Percentiles rank a stretch among this genome's conserved stretches.
Conservation (phyloP, 23 red algal species). For the Gracilariopsis chorda region DNA sequence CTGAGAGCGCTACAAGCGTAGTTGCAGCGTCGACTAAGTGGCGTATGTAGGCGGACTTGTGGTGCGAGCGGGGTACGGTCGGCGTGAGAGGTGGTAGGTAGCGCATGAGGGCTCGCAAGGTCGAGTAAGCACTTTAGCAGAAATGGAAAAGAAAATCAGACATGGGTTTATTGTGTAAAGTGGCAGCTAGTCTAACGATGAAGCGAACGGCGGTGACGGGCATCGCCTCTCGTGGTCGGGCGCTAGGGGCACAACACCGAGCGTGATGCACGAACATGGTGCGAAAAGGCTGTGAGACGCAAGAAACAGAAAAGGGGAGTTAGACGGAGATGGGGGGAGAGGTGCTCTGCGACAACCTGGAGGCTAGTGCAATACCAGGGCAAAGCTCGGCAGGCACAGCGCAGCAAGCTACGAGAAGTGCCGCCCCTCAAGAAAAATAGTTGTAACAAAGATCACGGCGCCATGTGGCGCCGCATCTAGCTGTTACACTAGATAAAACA, state of each 20-base stretch:
- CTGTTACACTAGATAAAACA: slow-evolving; percentile 96
- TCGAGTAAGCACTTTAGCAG: not conserved
- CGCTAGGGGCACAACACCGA: no score
- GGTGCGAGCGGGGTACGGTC: not conserved
- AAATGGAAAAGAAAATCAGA: not conserved
- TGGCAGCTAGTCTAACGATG: no score
- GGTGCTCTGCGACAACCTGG: slow-evolving; percentile 84
- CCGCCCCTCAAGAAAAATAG: slow-evolving; percentile 84
- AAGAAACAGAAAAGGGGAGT: not conserved
- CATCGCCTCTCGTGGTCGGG: no score
- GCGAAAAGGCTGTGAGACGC: not conserved
- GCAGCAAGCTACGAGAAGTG: slow-evolving; percentile 40
- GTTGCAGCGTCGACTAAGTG: no score
- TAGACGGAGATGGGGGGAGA: slow-evolving; percentile 40
- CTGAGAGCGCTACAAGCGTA: no score
- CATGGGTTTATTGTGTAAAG: no score
- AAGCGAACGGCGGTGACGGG: no score
- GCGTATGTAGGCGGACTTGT: not conserved
- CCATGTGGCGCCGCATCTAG: slow-evolving; percentile 87
- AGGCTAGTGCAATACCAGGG: slow-evolving; percentile 91
- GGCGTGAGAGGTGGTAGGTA: no score
- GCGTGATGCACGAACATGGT: no score
- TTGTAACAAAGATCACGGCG: slow-evolving; percentile 80
- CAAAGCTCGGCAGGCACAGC: slow-evolving; percentile 64
- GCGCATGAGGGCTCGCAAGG: no score